These are phyloP conservation scores for Thermomyces lanuginosus DNA, from an alignment of 2,329 filamentous ascomycete genomes.

Conservation along the genomic window DNA sequence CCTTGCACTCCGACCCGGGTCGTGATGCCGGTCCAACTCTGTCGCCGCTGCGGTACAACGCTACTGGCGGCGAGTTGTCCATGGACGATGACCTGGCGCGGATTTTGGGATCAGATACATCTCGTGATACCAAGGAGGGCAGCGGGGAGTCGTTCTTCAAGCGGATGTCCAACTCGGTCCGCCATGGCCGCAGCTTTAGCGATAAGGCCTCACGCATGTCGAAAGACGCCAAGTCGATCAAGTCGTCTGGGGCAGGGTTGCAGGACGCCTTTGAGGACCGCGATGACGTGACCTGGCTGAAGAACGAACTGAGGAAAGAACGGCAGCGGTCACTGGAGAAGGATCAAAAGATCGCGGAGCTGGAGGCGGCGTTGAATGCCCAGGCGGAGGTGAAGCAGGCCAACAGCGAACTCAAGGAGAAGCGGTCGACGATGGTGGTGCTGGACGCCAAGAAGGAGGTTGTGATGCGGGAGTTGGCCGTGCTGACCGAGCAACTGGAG, in stretches of 20 bases:
- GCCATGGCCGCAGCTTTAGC: constrained; percentile 80
- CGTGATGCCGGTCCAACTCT: constrained; percentile 37
- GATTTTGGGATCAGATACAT: constrained; percentile 62
- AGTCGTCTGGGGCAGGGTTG: constrained; percentile 55
- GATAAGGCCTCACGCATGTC: constrained; percentile 42
- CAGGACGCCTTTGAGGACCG: constrained; percentile 37
- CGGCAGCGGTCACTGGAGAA: constrained; percentile 75
- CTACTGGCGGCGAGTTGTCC: constrained; percentile 72
- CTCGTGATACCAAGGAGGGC: constrained; percentile 12
- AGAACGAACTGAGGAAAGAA: constrained; percentile 61
- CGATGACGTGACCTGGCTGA: constrained; percentile 50
- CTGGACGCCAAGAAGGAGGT: constrained; percentile 90
- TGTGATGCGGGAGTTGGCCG: constrained; percentile 80
- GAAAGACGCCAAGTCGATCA: constrained; percentile 53
- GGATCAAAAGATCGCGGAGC: constrained; percentile 70
- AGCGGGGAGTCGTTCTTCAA: constrained; percentile 65
- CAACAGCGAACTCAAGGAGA: constrained; percentile 77
- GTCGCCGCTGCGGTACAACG: constrained; percentile 55
- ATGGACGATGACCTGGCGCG: constrained; percentile 93
- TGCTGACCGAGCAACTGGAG: constrained; percentile 75
- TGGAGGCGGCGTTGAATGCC: constrained; percentile 44
- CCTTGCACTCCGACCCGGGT: constrained; percentile 22
- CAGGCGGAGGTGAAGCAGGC: constrained; percentile 53
- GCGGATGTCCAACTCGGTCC: constrained; percentile 81
- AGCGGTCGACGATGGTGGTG: constrained; percentile 87